phyloP scores from a whole-genome alignment of 2,329 filamentous ascomycete species.

The Curvularia sp. region DNA sequence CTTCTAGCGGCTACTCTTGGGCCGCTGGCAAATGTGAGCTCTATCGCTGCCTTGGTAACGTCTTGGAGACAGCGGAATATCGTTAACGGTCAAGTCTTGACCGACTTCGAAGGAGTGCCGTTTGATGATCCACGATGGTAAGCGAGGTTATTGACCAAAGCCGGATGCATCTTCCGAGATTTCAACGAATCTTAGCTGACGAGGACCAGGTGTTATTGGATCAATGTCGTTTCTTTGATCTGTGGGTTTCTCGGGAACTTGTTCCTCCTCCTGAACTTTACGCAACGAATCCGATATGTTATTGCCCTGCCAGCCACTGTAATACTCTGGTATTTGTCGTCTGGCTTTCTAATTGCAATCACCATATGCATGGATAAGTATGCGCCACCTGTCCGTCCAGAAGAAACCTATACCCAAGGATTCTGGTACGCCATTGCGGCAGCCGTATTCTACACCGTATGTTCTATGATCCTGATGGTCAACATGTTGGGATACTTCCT shows the following conservation, averaged over 20 bases:
- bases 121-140: constrained; percentile 76
- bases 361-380: constrained; percentile 72
- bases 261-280: constrained; percentile 87
- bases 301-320: constrained; percentile 86
- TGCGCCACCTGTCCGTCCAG: constrained; percentile 55
- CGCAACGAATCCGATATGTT: constrained; percentile 77
- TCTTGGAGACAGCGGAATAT: constrained; percentile 73
- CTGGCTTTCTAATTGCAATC: constrained; percentile 69
- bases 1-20: constrained; percentile 85
- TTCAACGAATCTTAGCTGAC: neutral
- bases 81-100: constrained; percentile 55
- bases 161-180: neutral
- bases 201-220: constrained; percentile 66
- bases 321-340: constrained; percentile 74
- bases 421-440: constrained; percentile 88
- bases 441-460: constrained; percentile 78
- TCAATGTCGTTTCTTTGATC: constrained; percentile 80
- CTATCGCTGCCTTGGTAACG: constrained; percentile 82
- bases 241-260: constrained; percentile 81
- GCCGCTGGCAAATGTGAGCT: constrained; percentile 86
- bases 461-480: constrained; percentile 76
- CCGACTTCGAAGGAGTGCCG: constrained; percentile 64
- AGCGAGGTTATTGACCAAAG: constrained; percentile 15
- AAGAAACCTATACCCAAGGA: constrained; percentile 75
- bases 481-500: constrained; percentile 81